Percentiles rank a stretch among this genome's conserved stretches.
Conservation (phyloP, 495 filamentous ascomycete genomes). For the Neurospora intermedia region DNA sequence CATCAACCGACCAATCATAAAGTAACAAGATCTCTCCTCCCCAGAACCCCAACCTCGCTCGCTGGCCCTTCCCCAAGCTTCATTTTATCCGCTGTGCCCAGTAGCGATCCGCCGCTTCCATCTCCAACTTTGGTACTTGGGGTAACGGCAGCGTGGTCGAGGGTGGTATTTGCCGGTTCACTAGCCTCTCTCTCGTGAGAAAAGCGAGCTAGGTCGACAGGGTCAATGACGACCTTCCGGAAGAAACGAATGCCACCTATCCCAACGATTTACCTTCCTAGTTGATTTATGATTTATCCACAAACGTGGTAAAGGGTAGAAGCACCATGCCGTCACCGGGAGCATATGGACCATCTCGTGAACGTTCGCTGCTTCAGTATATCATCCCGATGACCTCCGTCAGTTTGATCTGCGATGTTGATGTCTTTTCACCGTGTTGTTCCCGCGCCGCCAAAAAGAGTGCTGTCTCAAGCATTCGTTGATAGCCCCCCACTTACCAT, state of each 20-base stretch:
- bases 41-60: neutral
- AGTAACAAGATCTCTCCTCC: neutral
- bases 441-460: neutral
- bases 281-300: slow-evolving; percentile 25
- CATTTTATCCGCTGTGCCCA: neutral
- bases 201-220: neutral
- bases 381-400: slow-evolving; percentile 7
- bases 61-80: neutral
- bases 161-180: neutral
- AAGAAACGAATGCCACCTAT: slow-evolving; percentile 9
- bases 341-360: neutral
- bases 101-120: neutral
- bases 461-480: neutral
- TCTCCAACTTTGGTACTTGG: neutral
- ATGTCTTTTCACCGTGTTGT: neutral
- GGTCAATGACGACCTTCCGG: slow-evolving; percentile 3
- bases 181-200: neutral
- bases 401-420: neutral
- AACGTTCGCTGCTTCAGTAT: slow-evolving; percentile 11
- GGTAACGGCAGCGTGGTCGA: neutral
- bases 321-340: slow-evolving; percentile 3
- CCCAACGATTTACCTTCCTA: slow-evolving; percentile 2
- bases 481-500: neutral
- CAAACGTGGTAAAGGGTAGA: slow-evolving; percentile 3
- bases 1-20: neutral